Conservation (phyloP, 371 early-diverging fungal genomes). For the Zopfochytrium polystomum region DNA sequence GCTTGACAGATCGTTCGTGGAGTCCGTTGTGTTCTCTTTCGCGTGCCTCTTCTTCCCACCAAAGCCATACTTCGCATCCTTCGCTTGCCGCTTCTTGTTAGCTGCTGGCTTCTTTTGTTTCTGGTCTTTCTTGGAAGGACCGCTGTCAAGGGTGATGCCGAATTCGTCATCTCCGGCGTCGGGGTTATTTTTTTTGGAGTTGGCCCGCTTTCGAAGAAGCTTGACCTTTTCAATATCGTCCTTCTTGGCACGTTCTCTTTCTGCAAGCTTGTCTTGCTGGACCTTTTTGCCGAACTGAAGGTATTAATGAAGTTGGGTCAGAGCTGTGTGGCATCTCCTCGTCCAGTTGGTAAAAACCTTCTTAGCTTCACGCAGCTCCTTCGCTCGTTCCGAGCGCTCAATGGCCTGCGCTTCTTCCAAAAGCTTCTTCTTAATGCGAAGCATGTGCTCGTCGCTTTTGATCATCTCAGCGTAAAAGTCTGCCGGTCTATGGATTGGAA, state of each 20-base stretch:
- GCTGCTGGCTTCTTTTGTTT: conserved; percentile 27
- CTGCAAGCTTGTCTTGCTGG: conserved; percentile 82
- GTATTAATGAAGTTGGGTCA: background rate
- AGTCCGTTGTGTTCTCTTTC: conserved; percentile 80
- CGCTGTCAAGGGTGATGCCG: conserved; percentile 69
- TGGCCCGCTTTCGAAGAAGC: conserved; percentile 78
- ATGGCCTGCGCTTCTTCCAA: conserved; percentile 76
- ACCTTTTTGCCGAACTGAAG: conserved; percentile 89
- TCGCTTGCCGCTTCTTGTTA: conserved; percentile 48
- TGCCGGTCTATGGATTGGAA: conserved; percentile 77
- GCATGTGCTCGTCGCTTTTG: conserved; percentile 93
- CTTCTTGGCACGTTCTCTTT: conserved; percentile 76
- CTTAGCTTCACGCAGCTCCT: conserved; percentile 79
- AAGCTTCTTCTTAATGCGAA: conserved; percentile 72
- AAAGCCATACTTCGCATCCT: conserved; percentile 78
- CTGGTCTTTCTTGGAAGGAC: conserved; percentile 30
- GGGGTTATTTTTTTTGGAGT: conserved; percentile 64
- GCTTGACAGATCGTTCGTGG: conserved; percentile 67
- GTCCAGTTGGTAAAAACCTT: conserved; percentile 46
- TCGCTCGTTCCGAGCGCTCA: conserved; percentile 81
- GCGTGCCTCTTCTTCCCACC: conserved; percentile 78
- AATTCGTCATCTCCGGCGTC: conserved; percentile 71
- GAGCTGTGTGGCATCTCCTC: background rate
- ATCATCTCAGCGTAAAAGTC: conserved; percentile 97
- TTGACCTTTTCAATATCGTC: conserved; percentile 85